phyloP scores from a whole-genome alignment of 257 asterid genomes.

The Marsdenia floribunda region DNA sequence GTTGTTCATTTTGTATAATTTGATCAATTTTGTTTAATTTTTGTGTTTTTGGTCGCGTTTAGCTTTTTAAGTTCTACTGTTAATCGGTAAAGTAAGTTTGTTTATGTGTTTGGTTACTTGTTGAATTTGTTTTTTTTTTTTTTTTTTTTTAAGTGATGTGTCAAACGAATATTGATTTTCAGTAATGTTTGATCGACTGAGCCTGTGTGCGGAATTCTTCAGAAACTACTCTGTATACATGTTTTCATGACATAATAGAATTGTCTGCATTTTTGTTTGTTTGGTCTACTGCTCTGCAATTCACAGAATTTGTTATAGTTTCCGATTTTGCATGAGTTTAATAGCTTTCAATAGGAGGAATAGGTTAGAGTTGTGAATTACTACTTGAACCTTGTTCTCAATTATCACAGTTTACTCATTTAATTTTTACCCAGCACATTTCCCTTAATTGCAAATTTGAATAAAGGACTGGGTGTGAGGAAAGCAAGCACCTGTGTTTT shows the following conservation, averaged over 20 bases:
- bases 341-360: not conserved
- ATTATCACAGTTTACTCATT: not conserved
- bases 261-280: not conserved
- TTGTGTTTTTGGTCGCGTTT: not conserved
- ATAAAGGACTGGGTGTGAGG: not conserved
- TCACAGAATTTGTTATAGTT: not conserved
- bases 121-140: not conserved
- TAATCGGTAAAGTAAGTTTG: not conserved
- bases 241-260: not conserved
- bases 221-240: not conserved
- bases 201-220: not conserved
- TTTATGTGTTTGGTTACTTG: not conserved
- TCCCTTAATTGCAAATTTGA: not conserved
- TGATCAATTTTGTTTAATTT: not conserved
- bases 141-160: not conserved
- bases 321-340: not conserved
- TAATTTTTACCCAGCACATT: not conserved
- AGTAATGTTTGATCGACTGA: not conserved
- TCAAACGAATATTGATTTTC: not conserved
- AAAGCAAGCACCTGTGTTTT: not conserved
- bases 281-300: not conserved
- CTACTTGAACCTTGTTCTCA: not conserved
- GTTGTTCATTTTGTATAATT: not conserved
- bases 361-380: not conserved
- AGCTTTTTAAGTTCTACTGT: not conserved